phyloP scores from a whole-genome alignment of 1,284 basidiomycete species.

The Psilocybe mexicana region DNA sequence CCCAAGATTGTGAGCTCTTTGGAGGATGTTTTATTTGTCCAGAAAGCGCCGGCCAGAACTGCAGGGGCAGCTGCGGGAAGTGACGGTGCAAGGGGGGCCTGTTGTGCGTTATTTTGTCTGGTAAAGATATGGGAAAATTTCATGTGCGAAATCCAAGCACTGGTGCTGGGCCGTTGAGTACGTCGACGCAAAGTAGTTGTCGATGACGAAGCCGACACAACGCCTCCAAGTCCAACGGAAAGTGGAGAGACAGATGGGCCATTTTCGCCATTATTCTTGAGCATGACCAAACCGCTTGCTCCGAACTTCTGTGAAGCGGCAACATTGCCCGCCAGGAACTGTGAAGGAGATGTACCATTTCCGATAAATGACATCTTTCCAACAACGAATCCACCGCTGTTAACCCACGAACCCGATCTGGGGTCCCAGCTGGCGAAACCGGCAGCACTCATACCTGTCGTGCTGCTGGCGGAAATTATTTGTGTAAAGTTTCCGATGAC shows the following conservation, averaged over 20 bases:
- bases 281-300: slow-evolving; percentile 69
- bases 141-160: slow-evolving; percentile 52
- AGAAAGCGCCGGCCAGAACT: slow-evolving; percentile 87
- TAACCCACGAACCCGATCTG: slow-evolving; percentile 64
- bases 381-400: slow-evolving; percentile 70
- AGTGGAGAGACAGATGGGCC: slow-evolving; percentile 62
- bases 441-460: slow-evolving; percentile 44
- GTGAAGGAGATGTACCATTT: slow-evolving; percentile 54
- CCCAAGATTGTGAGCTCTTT: slow-evolving; percentile 79
- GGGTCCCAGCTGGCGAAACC: slow-evolving; percentile 84
- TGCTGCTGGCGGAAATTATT: slow-evolving; percentile 36
- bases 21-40: slow-evolving; percentile 76
- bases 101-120: slow-evolving; percentile 46
- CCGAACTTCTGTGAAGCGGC: slow-evolving; percentile 58
- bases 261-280: slow-evolving; percentile 60
- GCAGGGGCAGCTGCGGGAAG: slow-evolving; percentile 70
- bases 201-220: slow-evolving; percentile 27
- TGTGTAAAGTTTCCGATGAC: slow-evolving; percentile 79
- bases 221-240: slow-evolving; percentile 49
- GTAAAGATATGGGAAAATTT: slow-evolving; percentile 50
- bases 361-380: slow-evolving; percentile 77
- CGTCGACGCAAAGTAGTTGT: slow-evolving; percentile 37
- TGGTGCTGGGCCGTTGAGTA: slow-evolving; percentile 36
- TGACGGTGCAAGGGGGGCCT: slow-evolving; percentile 52
- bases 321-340: slow-evolving; percentile 70